phyloP scores from a whole-genome alignment of 1,284 basidiomycete species.

The Cerrena zonata region DNA sequence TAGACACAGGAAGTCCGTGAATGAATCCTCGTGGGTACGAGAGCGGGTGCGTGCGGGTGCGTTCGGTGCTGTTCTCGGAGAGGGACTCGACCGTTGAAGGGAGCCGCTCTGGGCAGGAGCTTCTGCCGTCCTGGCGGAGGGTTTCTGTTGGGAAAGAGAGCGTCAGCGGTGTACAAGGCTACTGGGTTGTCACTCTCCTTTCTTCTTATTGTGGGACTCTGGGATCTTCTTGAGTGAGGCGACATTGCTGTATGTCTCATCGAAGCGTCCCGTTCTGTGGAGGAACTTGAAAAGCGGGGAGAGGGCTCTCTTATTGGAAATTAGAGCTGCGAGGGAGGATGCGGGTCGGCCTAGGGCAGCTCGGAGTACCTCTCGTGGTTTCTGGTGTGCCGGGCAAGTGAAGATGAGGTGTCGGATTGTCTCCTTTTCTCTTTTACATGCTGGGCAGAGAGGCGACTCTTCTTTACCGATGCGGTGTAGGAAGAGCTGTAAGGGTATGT shows the following conservation, averaged over 20 bases:
- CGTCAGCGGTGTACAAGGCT: not conserved
- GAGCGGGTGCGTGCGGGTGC: no score
- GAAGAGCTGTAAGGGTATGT: slow-evolving; percentile 22
- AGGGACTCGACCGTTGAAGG: no score
- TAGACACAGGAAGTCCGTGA: no score
- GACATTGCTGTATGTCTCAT: not conserved
- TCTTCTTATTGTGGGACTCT: not conserved
- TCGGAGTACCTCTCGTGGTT: not conserved
- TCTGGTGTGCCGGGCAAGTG: slow-evolving; percentile 15
- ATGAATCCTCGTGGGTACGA: no score
- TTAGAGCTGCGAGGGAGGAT: not conserved
- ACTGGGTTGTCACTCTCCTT: not conserved
- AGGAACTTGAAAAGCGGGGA: slow-evolving; percentile 9
- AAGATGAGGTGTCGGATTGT: slow-evolving; percentile 24
- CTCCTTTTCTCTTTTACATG: slow-evolving; percentile 17
- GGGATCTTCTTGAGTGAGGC: not conserved
- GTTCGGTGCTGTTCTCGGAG: no score
- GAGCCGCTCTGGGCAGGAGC: no score
- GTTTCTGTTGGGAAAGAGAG: not conserved
- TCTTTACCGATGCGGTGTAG: slow-evolving; percentile 18
- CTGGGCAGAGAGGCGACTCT: slow-evolving; percentile 19
- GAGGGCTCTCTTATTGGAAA: slow-evolving; percentile 4
- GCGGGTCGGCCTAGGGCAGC: not conserved
- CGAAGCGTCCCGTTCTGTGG: slow-evolving; percentile 9
- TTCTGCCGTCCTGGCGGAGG: no score